Evolutionary conservation across 2,329 filamentous ascomycete species (phyloP), one percentile per base, ranked within the genome.

Genomic region (Aspergillus sp.): DNA sequence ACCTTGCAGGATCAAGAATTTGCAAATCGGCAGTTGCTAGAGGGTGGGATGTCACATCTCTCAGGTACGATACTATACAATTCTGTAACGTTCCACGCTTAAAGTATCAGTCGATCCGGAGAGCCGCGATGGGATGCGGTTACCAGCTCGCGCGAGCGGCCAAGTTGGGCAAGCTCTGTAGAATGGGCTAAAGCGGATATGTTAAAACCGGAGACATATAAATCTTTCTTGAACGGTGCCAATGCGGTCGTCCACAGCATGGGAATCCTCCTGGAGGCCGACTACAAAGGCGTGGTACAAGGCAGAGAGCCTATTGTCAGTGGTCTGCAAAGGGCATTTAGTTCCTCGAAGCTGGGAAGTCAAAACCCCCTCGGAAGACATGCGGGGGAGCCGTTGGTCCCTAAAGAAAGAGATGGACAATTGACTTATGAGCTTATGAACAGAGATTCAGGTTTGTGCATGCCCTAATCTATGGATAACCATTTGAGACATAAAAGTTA

Each of bases 341-440:
- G 83, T 40, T 65, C 80, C 1, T 76, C 78, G 2, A 85, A 84
- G 53, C 56, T 66, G 26, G 74, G 70, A 59, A 78, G 81, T 44
- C 80, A 81, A 42, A 87, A 94, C 64, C 88, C 88, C 2, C 73
- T 94, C 12, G 77, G 84, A 48, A 75, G 78, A 42, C 71, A 73
- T 40, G 66, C 74, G 34, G 80, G 76, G 39, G 78, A 79, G 49
- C 75, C 79, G 48, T 76, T 90, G 53, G 75, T 77, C 53, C 78
- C 83, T 1, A 75, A 82, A 41, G 83, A 87, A 64, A 78, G 73
- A 37, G 82, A 83, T 54, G 83, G 83, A 27, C 86, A 93, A 68
- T 75, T 95, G 58, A 96, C 91, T 12, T 98, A 98, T 72, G 93
- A 97, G 72, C 77, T 90, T 48, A 96, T 98, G 89, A 98, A 98